Percentiles rank a stretch among this genome's conserved stretches.
These are phyloP conservation scores for Clonostachys solani DNA, from an alignment of 2,329 filamentous ascomycete genomes.

Conservation along the genomic window DNA sequence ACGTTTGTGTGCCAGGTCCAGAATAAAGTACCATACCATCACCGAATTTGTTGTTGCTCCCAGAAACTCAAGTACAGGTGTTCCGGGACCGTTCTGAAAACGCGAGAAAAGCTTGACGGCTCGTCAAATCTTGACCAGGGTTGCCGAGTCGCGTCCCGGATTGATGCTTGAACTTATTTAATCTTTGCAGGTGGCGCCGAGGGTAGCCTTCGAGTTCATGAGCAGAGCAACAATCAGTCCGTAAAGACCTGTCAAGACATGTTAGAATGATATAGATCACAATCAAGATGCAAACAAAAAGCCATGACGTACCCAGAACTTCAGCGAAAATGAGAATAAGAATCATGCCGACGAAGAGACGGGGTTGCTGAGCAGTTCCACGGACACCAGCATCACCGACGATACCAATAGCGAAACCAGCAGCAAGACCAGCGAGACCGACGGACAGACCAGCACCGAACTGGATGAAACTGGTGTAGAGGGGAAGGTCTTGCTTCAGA, in stretches of 20 bases:
- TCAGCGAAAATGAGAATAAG: slow-evolving; percentile 99
- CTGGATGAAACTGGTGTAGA: slow-evolving; percentile 83
- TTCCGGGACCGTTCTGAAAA: neutral
- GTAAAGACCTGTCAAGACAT: slow-evolving; percentile 73
- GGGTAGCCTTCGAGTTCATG: slow-evolving; percentile 92
- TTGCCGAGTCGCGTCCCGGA: slow-evolving; percentile 27
- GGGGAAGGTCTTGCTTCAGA: slow-evolving; percentile 65
- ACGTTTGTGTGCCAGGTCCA: neutral
- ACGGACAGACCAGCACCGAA: slow-evolving; percentile 79
- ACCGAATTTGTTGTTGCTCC: neutral
- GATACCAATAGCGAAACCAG: slow-evolving; percentile 83
- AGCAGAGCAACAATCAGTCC: slow-evolving; percentile 97
- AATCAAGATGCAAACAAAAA: no score
- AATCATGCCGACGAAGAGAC: slow-evolving; percentile 96
- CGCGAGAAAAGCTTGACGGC: slow-evolving; percentile 1
- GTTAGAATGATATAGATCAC: neutral
- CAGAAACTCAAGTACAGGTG: no score
- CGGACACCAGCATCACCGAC: slow-evolving; percentile 86
- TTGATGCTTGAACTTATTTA: slow-evolving; percentile 3
- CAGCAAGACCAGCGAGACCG: slow-evolving; percentile 78
- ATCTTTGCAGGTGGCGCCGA: slow-evolving; percentile 56
- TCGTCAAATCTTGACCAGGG: neutral
- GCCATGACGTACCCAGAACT: slow-evolving; percentile 74
- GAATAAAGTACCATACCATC: neutral
- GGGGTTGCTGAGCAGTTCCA: slow-evolving; percentile 78